A percentile compares a stretch with the other conserved stretches of the same genome.
These are phyloP conservation scores for Aegilops bicornis DNA, from an alignment of 176 grass and related monocot species.

Conservation along the genomic window DNA sequence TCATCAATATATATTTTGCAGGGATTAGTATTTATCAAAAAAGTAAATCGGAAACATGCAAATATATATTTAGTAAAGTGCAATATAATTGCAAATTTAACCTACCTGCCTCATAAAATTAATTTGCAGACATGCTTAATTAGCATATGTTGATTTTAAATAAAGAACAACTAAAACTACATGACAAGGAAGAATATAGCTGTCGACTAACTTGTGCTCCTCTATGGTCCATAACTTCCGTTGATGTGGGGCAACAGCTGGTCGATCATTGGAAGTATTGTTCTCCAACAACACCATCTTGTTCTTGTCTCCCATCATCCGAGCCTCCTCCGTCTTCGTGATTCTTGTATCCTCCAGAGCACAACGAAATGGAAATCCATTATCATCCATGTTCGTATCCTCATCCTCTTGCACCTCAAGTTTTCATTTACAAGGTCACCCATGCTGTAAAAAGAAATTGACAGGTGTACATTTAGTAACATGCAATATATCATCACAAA, in stretches of 20 bases:
- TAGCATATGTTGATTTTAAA: background rate
- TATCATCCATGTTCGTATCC: background rate
- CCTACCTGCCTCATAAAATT: background rate
- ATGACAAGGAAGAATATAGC: background rate
- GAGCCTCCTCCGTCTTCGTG: background rate
- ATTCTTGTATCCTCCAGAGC: background rate
- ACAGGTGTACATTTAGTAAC: background rate
- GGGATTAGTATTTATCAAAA: background rate
- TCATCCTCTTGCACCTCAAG: background rate
- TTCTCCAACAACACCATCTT: background rate
- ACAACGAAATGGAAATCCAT: background rate
- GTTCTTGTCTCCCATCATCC: background rate
- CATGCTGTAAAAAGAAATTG: background rate
- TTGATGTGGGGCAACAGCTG: background rate
- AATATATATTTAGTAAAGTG: no score
- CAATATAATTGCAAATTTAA: background rate
- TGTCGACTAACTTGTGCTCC: conserved; percentile 19
- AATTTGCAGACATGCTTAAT: no score
- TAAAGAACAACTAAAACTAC: background rate
- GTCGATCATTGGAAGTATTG: background rate
- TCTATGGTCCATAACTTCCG: background rate
- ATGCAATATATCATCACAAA: background rate
- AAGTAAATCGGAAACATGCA: no score
- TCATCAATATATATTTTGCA: background rate
- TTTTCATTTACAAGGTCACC: background rate